Conservation (phyloP, 306 rosid genomes). For the Cicer cuneatum region DNA sequence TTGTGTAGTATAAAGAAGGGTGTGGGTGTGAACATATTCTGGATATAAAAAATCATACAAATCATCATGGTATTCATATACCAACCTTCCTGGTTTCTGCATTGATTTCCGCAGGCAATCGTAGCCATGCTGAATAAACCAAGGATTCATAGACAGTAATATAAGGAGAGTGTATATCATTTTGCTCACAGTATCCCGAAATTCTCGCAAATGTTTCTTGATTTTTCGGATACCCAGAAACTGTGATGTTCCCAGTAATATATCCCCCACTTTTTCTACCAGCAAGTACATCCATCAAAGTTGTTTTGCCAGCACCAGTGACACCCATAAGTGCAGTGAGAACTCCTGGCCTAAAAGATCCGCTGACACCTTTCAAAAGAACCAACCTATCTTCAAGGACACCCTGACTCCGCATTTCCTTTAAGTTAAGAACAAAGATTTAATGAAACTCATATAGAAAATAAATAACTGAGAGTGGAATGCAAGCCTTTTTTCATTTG, state of each 20-base stretch:
- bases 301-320: constrained; percentile 76
- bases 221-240: constrained; percentile 63
- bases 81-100: constrained; percentile 24
- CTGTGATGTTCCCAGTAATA: constrained; percentile 58
- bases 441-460: background rate
- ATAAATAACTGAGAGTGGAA: background rate
- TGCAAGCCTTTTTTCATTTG: background rate
- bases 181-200: constrained; percentile 68
- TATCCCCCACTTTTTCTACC: constrained; percentile 68
- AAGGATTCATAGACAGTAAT: constrained; percentile 63
- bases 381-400: constrained; percentile 10
- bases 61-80: background rate
- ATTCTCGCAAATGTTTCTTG: constrained; percentile 64
- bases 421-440: background rate
- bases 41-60: background rate
- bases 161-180: constrained; percentile 63
- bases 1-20: background rate
- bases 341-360: constrained; percentile 67
- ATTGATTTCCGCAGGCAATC: constrained; percentile 20
- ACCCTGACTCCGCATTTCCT: constrained; percentile 14
- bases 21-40: background rate
- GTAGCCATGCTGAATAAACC: constrained; percentile 67
- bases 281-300: constrained; percentile 71
- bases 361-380: constrained; percentile 55
- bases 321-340: constrained; percentile 69